Base-by-base conservation (phyloP, 2,329 filamentous ascomycete genomes). In the Nemania sp. region DNA sequence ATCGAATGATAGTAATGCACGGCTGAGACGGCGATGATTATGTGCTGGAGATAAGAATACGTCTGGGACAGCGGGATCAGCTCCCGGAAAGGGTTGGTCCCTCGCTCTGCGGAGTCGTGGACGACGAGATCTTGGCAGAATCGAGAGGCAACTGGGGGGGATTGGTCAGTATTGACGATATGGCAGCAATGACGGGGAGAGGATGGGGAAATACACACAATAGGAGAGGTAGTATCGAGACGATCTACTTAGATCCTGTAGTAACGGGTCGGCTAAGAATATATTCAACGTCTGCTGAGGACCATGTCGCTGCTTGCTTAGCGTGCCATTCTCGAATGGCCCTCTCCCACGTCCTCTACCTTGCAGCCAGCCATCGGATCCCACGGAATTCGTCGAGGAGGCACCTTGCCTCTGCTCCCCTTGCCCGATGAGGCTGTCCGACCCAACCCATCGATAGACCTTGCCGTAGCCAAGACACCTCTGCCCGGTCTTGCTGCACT, bases 381-480 rank as follows among this genome's bases (percentile, higher is more conserved):
- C 45, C 4, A 32, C 17, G 32, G 17, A 13, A 20, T 47, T 18
- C 7, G 32, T 43, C 34, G 52, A 53, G 32, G 65, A 57, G 13
- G 57, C 46, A 18, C 59, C 57, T 43, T 64, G 61, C 12, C 60
- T 59, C 5, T 43, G 51, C 17, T 74, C 73, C 69, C 77, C 77
- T 65, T 80, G 82, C 29, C 81, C 81, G 11, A 79, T 75, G 46
- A 79, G 76, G 47, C 82, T 80, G 59, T 83, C 80, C 54, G 79
- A 79, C 59, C 80, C 76, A 55, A 84, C 82, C 85, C 85, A 88
- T 59, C 85, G 79, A 65, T 87, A 82, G 48, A 87, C 73, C 68
- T 81, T 82, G 62, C 83, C 84, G 72, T 88, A 88, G 40, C 86
- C 86, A 62, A 86, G 80, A 75, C 86, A 88, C 67, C 83, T 78